phyloP scores from a whole-genome alignment of 2,329 filamentous ascomycete genomes.

The Cladosporium phlei region DNA sequence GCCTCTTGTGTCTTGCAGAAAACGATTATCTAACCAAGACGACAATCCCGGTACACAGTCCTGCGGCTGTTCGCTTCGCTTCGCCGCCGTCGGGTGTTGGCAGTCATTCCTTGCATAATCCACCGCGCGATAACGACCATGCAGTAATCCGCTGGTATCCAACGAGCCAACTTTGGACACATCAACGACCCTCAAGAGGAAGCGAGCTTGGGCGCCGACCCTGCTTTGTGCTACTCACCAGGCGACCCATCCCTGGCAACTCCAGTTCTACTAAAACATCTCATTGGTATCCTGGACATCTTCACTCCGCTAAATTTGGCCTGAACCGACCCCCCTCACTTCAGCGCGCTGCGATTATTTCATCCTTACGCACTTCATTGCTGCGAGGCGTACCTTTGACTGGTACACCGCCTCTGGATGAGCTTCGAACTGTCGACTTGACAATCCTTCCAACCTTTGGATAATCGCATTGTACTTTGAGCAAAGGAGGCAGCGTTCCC shows the following conservation, averaged over 20 bases:
- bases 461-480: not conserved
- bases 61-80: constrained; percentile 9
- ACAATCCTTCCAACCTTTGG: not conserved
- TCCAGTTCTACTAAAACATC: constrained; percentile 3
- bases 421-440: not conserved
- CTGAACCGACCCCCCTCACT: constrained; percentile 1
- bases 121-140: constrained; percentile 12
- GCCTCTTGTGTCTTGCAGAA: not conserved
- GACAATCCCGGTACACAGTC: not conserved
- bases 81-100: constrained; percentile 9
- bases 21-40: not conserved
- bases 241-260: not conserved
- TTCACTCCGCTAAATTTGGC: constrained; percentile 2
- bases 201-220: constrained; percentile 11
- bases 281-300: constrained; percentile 7
- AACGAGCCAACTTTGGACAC: constrained; percentile 7
- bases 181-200: constrained; percentile 13
- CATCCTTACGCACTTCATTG: constrained; percentile 6
- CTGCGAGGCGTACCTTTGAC: constrained; percentile 2
- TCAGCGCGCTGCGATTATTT: constrained; percentile 5
- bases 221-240: constrained; percentile 9
- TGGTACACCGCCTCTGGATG: constrained; percentile 7
- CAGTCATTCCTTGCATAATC: constrained; percentile 12
- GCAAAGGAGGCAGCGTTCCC: constrained; percentile 5
- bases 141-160: constrained; percentile 12